Evolutionary conservation across 2,329 filamentous ascomycete genomes (phyloP), one percentile per base, ranked within the genome.

Genomic region (Karstenula rhodostoma): DNA sequence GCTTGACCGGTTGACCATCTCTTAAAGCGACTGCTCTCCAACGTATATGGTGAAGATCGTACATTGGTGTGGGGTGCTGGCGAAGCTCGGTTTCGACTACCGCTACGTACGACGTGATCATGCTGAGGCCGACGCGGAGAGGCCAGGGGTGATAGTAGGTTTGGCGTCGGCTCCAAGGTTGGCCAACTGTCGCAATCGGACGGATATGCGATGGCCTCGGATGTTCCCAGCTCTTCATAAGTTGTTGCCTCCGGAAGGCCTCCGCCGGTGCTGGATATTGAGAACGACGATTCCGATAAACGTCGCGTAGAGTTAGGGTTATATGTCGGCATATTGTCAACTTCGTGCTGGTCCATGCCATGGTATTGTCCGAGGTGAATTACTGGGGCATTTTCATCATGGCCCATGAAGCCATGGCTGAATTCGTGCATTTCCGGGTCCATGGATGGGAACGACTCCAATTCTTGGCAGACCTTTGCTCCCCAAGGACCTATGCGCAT

Each of bases 241-340:
- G 88, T 87, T 52, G 88, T 84, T 75, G 91, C 86, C 68, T 92
- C 89, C 5, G 88, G 89, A 44, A 90, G 80, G 23, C 83, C 83
- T 23, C 87, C 77, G 22, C 88, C 77, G 27, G 74, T 79, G 63
- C 79, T 91, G 17, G 90, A 92, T 79, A 92, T 85, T 42, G 89
- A 90, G 71, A 91, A 90, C 1, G 90, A 91, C 2, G 90, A 91
- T 50, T 89, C 89, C 22, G 90, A 91, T 82, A 91, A 85, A 62
- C 89, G 85, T 60, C 89, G 84, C 49, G 84, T 82, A 63, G 86
- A 84, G 48, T 84, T 76, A n/a, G 79, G 80, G 56, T 83, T 72
- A 67, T 74, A 77, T 13, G 62, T 67, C 19, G 69, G 62, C 58
- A 71, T 61, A 43, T 66, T 67, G 6, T 75, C 73, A 32, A 61